Percentiles rank a stretch among this genome's conserved stretches.
Conservation (phyloP, 1,284 basidiomycete species). For the Erythrobasidium hasegawianum region DNA sequence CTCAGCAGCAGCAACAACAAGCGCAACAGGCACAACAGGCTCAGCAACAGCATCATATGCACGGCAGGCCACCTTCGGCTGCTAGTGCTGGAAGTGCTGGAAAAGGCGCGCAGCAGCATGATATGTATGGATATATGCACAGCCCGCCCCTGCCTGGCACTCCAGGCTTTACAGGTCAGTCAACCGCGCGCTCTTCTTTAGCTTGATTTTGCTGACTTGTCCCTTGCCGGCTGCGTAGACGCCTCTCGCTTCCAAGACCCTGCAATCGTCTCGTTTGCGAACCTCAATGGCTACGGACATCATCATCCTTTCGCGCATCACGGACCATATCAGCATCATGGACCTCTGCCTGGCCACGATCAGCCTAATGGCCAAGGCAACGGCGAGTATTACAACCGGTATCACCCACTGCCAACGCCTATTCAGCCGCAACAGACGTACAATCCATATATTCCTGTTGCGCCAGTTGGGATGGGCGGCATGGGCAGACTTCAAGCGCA, state of each 20-base stretch:
- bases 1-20: conserved; percentile 24
- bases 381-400: conserved; percentile 32
- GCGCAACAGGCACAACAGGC: conserved; percentile 8
- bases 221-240: conserved; percentile 6
- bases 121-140: conserved; percentile 7
- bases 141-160: conserved; percentile 29
- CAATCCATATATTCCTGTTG: conserved; percentile 29
- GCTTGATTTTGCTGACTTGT: neutral
- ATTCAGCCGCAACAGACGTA: conserved; percentile 30
- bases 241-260: conserved; percentile 32
- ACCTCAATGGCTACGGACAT: conserved; percentile 26
- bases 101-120: neutral
- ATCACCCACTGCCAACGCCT: conserved; percentile 28
- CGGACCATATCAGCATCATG: conserved; percentile 15
- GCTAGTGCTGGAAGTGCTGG: conserved; percentile 8
- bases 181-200: neutral
- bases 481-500: conserved; percentile 22
- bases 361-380: conserved; percentile 6
- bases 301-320: conserved; percentile 21
- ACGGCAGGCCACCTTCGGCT: neutral
- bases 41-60: conserved; percentile 10
- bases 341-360: conserved; percentile 5
- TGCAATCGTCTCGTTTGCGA: conserved; percentile 26
- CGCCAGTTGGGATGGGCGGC: conserved; percentile 25
- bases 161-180: conserved; percentile 5